Conservation (phyloP, 2,329 filamentous ascomycete species). For the Simplicillium sp. region DNA sequence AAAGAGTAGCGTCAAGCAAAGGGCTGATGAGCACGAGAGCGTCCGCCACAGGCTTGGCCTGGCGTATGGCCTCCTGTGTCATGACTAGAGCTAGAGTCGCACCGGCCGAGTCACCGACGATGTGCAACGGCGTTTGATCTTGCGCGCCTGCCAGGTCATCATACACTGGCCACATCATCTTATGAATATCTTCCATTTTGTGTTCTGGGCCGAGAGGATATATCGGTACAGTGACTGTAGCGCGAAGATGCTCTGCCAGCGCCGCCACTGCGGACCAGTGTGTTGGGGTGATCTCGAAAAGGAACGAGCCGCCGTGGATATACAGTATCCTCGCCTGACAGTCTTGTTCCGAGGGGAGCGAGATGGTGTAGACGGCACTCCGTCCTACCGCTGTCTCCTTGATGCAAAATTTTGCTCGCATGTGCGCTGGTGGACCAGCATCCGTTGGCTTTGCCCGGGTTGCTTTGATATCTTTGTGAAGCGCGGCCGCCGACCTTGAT, state of each 20-base stretch:
- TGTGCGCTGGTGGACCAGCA: too few species aligned
- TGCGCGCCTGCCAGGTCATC: conserved; percentile 21
- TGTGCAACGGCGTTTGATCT: conserved; percentile 18
- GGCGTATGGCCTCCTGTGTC: conserved; percentile 17
- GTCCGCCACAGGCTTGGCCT: conserved; percentile 14
- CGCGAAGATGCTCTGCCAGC: conserved; percentile 18
- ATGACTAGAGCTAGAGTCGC: conserved; percentile 19
- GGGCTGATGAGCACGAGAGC: conserved; percentile 20
- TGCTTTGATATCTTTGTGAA: too few species aligned
- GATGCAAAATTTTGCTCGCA: too few species aligned
- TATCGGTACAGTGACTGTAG: conserved; percentile 20
- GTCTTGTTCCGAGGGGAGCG: too few species aligned
- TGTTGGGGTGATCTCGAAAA: conserved; percentile 16
- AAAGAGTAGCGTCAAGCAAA: conserved; percentile 16
- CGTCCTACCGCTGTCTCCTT: too few species aligned
- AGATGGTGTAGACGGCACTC: too few species aligned
- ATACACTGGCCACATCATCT: conserved; percentile 19
- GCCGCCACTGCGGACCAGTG: conserved; percentile 18
- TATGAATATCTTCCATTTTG: conserved; percentile 19
- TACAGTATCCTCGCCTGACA: conserved; percentile 20
- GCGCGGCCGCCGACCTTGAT: too few species aligned
- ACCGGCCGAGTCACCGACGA: conserved; percentile 20
- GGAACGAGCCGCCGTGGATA: conserved; percentile 20
- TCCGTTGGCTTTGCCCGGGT: too few species aligned
- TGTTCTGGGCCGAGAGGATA: conserved; percentile 22